Percentiles rank a stretch among this genome's conserved stretches.
These are phyloP conservation scores for Ustilago sp. DNA, from an alignment of 1,284 basidiomycete species.

Conservation along the genomic window DNA sequence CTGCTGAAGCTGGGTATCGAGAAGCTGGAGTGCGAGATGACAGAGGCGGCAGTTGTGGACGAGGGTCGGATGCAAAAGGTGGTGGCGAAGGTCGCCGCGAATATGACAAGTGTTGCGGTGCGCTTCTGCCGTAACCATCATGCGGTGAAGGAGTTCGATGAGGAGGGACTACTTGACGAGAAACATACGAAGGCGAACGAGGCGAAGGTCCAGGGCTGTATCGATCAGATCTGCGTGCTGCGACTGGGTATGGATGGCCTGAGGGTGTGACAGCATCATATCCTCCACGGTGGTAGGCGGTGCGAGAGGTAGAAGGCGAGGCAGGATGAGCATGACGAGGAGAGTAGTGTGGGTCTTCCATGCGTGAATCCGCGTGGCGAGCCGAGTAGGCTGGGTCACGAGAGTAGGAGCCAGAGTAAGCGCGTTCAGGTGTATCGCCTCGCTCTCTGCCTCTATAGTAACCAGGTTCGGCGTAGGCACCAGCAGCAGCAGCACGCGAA, in stretches of 20 bases:
- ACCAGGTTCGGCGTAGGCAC: slow-evolving; percentile 22
- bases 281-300: slow-evolving; percentile 19
- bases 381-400: slow-evolving; percentile 34
- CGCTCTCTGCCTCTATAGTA: slow-evolving; percentile 36
- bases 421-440: slow-evolving; percentile 37
- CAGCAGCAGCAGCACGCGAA: neutral
- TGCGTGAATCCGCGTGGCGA: slow-evolving; percentile 30
- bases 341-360: slow-evolving; percentile 45
- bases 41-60: slow-evolving; percentile 46
- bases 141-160: slow-evolving; percentile 25
- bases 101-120: slow-evolving; percentile 30
- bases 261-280: slow-evolving; percentile 29
- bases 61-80: slow-evolving; percentile 28
- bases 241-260: slow-evolving; percentile 12
- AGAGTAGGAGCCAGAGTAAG: slow-evolving; percentile 29
- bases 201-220: slow-evolving; percentile 45
- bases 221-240: slow-evolving; percentile 28
- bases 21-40: slow-evolving; percentile 27
- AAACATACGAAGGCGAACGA: slow-evolving; percentile 37
- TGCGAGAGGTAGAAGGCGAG: slow-evolving; percentile 35
- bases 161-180: slow-evolving; percentile 20
- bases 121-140: slow-evolving; percentile 29
- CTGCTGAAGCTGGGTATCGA: slow-evolving; percentile 26
- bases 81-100: slow-evolving; percentile 33
- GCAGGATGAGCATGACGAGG: slow-evolving; percentile 35